phyloP scores from a whole-genome alignment of 2,329 filamentous ascomycete species.

The Nothophaeocryptopus gaeumannii region DNA sequence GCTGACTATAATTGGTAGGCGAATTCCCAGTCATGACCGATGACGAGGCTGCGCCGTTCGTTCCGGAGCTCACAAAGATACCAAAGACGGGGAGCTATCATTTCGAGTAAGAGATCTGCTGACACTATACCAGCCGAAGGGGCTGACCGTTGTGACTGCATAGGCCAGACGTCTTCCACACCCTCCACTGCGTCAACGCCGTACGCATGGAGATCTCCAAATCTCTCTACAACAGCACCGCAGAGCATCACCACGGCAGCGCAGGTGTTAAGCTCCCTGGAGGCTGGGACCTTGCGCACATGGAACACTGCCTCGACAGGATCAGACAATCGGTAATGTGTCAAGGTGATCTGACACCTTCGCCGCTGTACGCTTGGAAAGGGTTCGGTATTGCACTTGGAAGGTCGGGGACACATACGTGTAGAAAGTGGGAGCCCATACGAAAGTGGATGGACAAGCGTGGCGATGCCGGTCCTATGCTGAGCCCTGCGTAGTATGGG shows the following conservation, averaged over 20 bases:
- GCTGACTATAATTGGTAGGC: neutral
- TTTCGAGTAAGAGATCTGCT: slow-evolving; percentile 7
- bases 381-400: slow-evolving; percentile 17
- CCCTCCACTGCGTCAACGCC: slow-evolving; percentile 24
- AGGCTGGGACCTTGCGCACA: slow-evolving; percentile 14
- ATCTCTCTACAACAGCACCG: slow-evolving; percentile 15
- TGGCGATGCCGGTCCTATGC: slow-evolving; percentile 1
- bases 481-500: slow-evolving; percentile 6
- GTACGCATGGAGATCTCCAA: slow-evolving; percentile 19
- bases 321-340: slow-evolving; percentile 23
- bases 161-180: slow-evolving; percentile 22
- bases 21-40: slow-evolving; percentile 17
- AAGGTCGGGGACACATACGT: slow-evolving; percentile 16
- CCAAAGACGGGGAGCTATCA: slow-evolving; percentile 12
- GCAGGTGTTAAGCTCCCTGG: slow-evolving; percentile 2
- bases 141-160: neutral
- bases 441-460: slow-evolving; percentile 22
- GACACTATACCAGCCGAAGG: neutral
- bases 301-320: slow-evolving; percentile 24
- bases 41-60: slow-evolving; percentile 11
- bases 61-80: slow-evolving; percentile 12
- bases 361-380: slow-evolving; percentile 16
- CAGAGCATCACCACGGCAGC: neutral
- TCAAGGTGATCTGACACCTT: slow-evolving; percentile 21
- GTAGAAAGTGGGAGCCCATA: slow-evolving; percentile 21